Base-by-base conservation (phyloP, 2,329 filamentous ascomycete genomes). In the Ceratocystis eucalypticola region DNA sequence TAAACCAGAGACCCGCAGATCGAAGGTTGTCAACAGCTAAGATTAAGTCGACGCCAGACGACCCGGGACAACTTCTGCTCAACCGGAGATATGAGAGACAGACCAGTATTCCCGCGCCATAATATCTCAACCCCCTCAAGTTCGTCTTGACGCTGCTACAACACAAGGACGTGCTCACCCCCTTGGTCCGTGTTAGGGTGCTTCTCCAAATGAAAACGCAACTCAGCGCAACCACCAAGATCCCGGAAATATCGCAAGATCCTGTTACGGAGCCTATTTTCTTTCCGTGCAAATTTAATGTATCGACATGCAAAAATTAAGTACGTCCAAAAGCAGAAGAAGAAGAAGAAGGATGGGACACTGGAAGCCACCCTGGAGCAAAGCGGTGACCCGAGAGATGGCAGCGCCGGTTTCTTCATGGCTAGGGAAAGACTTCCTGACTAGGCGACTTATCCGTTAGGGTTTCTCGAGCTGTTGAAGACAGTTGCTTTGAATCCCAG, bases 401-500 rank as follows among this genome's bases (percentile, higher is more conserved):
- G 25, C 17, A 15, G 41, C 30, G 30, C 30, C 44, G 55, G 28
- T 30, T 48, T 50, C 55, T 33, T 28, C 53, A 53, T 28, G 7
- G 30, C 50, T 44, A 33, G 53, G 5, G 2, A 2, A 6, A 20
- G 55, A 55, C 41, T 25, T 57, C 15, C 1, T 22, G 33, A 25
- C 66, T 68, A 50, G 3, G 2, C 45, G n/a, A 20, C 53, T 12
- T 41, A 4, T 41, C 37, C 22, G 59, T 4, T 67, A 69, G 70
- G 94, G 90, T 79, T 97, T 72, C 85, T 94, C 71, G 88, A 96
- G 72, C 81, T 91, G 69, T 78, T 95, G 59, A 86, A 88, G 73
- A 77, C 79, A 2, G 79, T 80, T 2, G 76, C 77, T 5, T 74
- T 78, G 6, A 76, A 80, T 62, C 85, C 88, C 15, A 92, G 96